Base-by-base conservation (phyloP, 2,329 filamentous ascomycete species). In the Macrophomina pseudophaseolina region DNA sequence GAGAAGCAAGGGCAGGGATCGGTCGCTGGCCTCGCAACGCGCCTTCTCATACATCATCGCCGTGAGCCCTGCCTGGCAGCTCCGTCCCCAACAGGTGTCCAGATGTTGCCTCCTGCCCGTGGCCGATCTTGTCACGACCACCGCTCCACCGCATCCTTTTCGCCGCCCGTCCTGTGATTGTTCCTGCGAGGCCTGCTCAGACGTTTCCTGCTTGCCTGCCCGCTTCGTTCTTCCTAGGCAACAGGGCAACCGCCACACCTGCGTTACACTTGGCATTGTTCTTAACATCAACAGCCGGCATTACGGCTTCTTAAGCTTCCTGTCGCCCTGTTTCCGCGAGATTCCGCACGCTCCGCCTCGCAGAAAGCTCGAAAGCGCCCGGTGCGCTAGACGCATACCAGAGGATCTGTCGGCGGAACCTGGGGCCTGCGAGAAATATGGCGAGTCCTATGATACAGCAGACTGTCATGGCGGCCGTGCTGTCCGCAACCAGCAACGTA, bases 401-500 rank as follows among this genome's bases (percentile, higher is more conserved):
- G 6, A 33, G 28, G n/a, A 23, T 3, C 38, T n/a, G 3, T 14
- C 40, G 9, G 18, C 56, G 30, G 33, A 7, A 23, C 51, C 23
- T 35, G 8, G n/a, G 11, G 18, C 14, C 48, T 38, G 23, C 51
- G 16, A 46, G 40, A 42, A 48, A 30, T 30, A 65, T 65, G 63
- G 16, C 52, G 32, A 63, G 56, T 46, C 49, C 56, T 6, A 60
- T 68, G 18, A 35, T 64, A 8, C 46, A 63, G 46, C 76, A 78
- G 62, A 79, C 76, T 53, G 68, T 90, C 59, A 91, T 94, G 79
- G 86, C 89, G 23, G 86, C 87, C 28, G 74, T 87, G 38, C 83
- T 94, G 42, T 87, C 85, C 69, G 86, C 86, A 59, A 80, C 89
- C 16, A 92, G 91, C 68, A 93, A 92, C 74, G 75, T 93, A 32